Evolutionary conservation across 305 asterid species (phyloP).

Genomic region (Salvia sclarea): DNA sequence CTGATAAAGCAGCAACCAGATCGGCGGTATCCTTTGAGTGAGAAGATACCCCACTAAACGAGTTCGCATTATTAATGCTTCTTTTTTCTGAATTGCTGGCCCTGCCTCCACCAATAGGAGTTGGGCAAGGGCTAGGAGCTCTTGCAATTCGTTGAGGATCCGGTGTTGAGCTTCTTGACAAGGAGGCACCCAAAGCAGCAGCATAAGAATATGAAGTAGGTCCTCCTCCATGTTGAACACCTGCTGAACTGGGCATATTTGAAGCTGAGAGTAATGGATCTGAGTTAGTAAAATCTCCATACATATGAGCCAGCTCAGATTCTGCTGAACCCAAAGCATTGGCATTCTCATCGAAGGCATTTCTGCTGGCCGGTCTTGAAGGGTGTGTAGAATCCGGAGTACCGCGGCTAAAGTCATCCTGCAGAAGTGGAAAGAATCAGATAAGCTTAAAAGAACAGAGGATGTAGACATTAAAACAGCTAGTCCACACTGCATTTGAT

Average conservation of each 20-base stretch:
- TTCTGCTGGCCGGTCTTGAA: constrained; percentile 86
- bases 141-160: constrained; percentile 80
- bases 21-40: constrained; percentile 62
- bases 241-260: constrained; percentile 51
- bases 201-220: constrained; percentile 88
- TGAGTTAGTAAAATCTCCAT: constrained; percentile 47
- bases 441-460: constrained; percentile 30
- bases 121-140: constrained; percentile 88
- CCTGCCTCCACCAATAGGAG: constrained; percentile 88
- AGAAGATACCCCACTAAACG: constrained; percentile 61
- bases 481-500: background rate
- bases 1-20: constrained; percentile 77
- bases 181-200: constrained; percentile 78
- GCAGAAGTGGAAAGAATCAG: constrained; percentile 32
- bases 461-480: background rate
- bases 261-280: constrained; percentile 51
- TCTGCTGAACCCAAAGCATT: constrained; percentile 55
- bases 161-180: constrained; percentile 95
- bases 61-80: constrained; percentile 49
- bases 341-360: constrained; percentile 65
- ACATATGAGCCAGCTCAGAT: constrained; percentile 67
- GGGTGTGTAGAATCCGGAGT: constrained; percentile 65
- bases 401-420: constrained; percentile 76
- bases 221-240: constrained; percentile 53
- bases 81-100: constrained; percentile 58